Base-by-base conservation (phyloP, 2,329 filamentous ascomycete species). In the Ascochyta lentis region DNA sequence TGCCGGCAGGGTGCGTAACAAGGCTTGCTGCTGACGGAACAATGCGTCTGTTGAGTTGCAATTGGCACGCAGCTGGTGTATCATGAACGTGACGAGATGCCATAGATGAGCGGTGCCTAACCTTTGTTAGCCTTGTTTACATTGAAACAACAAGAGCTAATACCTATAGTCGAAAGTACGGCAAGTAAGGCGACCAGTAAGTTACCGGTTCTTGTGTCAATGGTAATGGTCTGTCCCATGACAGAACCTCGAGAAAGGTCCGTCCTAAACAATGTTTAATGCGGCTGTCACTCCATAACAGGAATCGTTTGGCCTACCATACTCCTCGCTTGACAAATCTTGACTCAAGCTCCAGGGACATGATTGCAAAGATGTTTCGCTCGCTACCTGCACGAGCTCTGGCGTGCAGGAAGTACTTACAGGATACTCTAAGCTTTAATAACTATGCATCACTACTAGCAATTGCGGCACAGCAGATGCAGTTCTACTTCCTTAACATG, bases 121-220 rank as follows among this genome's bases (percentile, higher is more conserved):
- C 2, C 26, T 8, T 6, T 19, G 9, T 53, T 1, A 47, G 41
- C 10, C 12, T 4, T 16, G 9, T 1, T 7, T 4, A 35, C 12
- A 9, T 19, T 16, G 5, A 2, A 38, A 3, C 1, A 5, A 5
- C 13, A 15, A 10, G 13, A 3, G 12, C 23, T n/a, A 33, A 8
- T 26, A 56, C 54, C 60, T 16, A 63, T 16, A 1, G 55, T 59
- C 9, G 55, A 55, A 6, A 58, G 42, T 3, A 68, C 51, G 4
- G 65, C 64, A 4, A 68, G 51, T 16, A 69, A 41, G 2, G 65
- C 65, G 33, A 69, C 56, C 16, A 65, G 16, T 1, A 69, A 19
- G 12, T 50, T 59, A 19, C 66, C 66, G 10, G 60, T 65, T 27
- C 27, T 35, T 7, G 59, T 54, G 26, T 64, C 60, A 6, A 61